Conservation (phyloP, 2,329 filamentous ascomycete genomes). For the Trichoderma guizhouense region DNA sequence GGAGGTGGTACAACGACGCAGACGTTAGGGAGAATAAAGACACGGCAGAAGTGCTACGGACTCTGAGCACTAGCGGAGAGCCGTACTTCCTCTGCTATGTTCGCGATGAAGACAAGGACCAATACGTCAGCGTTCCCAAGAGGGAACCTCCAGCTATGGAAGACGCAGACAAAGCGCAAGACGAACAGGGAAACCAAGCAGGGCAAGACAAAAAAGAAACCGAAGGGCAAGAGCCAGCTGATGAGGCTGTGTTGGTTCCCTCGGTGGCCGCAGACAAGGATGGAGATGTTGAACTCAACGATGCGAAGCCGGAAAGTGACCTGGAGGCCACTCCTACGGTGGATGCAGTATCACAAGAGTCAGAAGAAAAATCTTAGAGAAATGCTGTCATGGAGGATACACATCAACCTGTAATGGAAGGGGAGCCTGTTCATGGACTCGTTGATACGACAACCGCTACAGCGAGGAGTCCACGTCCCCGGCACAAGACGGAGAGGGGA, state of each 20-base stretch:
- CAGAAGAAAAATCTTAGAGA: not conserved
- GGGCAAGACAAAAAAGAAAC: not conserved
- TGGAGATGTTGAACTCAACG: conserved; percentile 24
- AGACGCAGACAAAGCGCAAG: conserved; percentile 14
- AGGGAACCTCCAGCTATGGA: conserved; percentile 28
- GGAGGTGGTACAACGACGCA: conserved; percentile 94
- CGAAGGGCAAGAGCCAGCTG: not conserved
- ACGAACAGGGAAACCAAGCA: not conserved
- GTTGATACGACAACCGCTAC: not conserved
- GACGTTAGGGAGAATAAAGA: conserved; percentile 68
- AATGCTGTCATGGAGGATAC: not conserved
- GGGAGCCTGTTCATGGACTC: not conserved
- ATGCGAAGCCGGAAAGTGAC: not conserved
- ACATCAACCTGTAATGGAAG: not conserved
- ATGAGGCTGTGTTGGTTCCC: not conserved
- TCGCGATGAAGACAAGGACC: conserved; percentile 60
- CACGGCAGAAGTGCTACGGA: conserved; percentile 64
- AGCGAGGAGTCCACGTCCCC: not conserved
- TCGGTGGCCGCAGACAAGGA: conserved; percentile 24
- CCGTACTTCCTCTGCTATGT: conserved; percentile 84
- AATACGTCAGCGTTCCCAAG: conserved; percentile 47
- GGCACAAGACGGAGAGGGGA: not conserved
- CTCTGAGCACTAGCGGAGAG: conserved; percentile 66
- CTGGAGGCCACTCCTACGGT: not conserved
- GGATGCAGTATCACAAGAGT: not conserved